Percentiles rank a stretch among this genome's conserved stretches.
Evolutionary conservation across 805 yeast species (phyloP).

Genomic region (Sugiyamaella smithiae): DNA sequence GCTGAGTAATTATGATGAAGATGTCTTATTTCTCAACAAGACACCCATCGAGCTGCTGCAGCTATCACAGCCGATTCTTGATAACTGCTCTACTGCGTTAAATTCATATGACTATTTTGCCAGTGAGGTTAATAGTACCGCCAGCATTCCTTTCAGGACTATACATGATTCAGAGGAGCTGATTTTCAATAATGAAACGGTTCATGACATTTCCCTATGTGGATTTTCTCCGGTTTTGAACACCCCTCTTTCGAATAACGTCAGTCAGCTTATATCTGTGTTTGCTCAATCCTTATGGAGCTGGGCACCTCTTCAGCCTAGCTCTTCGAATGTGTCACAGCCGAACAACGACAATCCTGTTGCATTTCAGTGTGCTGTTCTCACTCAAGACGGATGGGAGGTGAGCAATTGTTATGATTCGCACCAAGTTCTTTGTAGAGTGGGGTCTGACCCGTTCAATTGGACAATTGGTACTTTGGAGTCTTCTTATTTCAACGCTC

Average conservation of each 20-base stretch:
- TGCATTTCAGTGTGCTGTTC: constrained; percentile 48
- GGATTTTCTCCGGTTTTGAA: constrained; percentile 69
- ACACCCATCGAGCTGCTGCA: background rate
- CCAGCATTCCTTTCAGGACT: constrained; percentile 1
- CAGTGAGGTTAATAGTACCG: background rate
- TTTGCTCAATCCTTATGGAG: constrained; percentile 51
- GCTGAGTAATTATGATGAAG: background rate
- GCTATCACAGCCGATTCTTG: background rate
- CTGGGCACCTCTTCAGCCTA: constrained; percentile 65
- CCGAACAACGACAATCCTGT: constrained; percentile 18
- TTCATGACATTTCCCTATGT: constrained; percentile 43
- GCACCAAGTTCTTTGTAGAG: constrained; percentile 54
- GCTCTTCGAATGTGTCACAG: constrained; percentile 18
- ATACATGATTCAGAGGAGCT: constrained; percentile 15
- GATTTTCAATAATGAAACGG: constrained; percentile 41
- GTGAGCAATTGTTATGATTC: constrained; percentile 65
- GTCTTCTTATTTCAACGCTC: constrained; percentile 33
- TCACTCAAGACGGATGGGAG: constrained; percentile 51
- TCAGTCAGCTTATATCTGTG: background rate
- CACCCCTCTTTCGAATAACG: constrained; percentile 10
- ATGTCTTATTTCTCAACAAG: background rate
- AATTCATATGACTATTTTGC: background rate
- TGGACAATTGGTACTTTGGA: constrained; percentile 36
- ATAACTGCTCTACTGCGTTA: background rate
- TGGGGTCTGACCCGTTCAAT: constrained; percentile 38